Evolutionary conservation across 192 early-diverging fungal genomes (phyloP).

Genomic region (Entomortierella parvispora): DNA sequence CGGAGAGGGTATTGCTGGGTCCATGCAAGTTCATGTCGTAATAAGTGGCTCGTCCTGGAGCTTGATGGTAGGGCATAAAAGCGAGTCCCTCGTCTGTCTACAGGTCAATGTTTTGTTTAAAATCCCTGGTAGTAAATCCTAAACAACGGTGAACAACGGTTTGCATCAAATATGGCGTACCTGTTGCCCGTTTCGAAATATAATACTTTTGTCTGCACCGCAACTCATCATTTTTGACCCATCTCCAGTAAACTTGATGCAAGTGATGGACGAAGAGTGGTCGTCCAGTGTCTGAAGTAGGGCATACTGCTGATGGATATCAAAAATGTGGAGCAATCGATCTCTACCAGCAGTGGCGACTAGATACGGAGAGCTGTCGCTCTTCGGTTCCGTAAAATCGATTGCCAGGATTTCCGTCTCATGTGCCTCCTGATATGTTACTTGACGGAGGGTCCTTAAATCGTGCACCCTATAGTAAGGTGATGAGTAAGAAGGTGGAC

Average conservation of each 20-base stretch:
- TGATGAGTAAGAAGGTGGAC: neutral
- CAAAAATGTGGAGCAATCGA: conserved; percentile 81
- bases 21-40: conserved; percentile 78
- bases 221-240: conserved; percentile 79
- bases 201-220: conserved; percentile 84
- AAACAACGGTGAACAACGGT: neutral
- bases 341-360: conserved; percentile 83
- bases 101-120: neutral
- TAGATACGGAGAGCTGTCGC: conserved; percentile 54
- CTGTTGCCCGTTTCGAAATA: conserved; percentile 66
- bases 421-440: conserved; percentile 78
- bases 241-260: conserved; percentile 71
- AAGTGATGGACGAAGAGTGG: conserved; percentile 85
- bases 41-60: conserved; percentile 73
- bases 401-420: conserved; percentile 81
- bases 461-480: conserved; percentile 64
- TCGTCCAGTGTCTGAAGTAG: conserved; percentile 85
- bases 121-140: neutral
- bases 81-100: conserved; percentile 35
- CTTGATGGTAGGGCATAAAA: conserved; percentile 72
- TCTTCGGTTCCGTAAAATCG: conserved; percentile 67
- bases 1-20: conserved; percentile 62
- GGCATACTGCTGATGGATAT: conserved; percentile 64
- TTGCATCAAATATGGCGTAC: conserved; percentile 4
- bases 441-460: conserved; percentile 65